Percentiles rank a stretch among this genome's conserved stretches.
Conservation (phyloP, 768 basidiomycete species). For the Myochromella boudieri region DNA sequence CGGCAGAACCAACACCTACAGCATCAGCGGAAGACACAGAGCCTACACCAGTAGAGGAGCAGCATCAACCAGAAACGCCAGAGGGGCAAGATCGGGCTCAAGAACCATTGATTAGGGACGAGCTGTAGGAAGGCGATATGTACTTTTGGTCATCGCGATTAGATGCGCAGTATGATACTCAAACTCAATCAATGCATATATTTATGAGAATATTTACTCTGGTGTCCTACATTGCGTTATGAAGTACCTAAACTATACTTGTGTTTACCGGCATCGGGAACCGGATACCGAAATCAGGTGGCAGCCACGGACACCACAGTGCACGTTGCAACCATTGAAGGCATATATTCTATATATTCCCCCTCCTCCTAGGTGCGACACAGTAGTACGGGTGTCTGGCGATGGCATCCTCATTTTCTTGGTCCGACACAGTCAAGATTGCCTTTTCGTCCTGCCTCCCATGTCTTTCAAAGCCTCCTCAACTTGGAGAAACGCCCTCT, state of each 20-base stretch:
- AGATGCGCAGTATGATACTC: conserved; percentile 2
- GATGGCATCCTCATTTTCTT: conserved; percentile 47
- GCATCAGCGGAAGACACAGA: conserved; percentile 13
- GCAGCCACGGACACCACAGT: no score
- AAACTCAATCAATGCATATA: no score
- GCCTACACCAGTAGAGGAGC: conserved; percentile 10
- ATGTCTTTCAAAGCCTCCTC: conserved; percentile 41
- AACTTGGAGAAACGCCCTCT: conserved; percentile 16
- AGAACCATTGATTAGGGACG: conserved; percentile 16
- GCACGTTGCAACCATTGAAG: no score
- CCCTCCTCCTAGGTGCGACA: no score
- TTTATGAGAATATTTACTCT: no score
- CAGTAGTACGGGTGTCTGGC: no score
- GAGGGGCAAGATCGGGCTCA: conserved; percentile 14
- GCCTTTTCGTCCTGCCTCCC: conserved; percentile 60
- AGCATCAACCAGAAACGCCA: conserved; percentile 8
- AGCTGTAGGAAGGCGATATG: conserved; percentile 12
- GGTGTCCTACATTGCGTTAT: no score
- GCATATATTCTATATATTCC: no score
- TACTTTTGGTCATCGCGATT: not conserved
- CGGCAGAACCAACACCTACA: conserved; percentile 22
- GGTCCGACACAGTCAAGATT: conserved; percentile 60
- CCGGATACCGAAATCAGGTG: not conserved
- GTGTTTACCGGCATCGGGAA: no score
- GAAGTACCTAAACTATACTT: no score